A percentile compares a stretch with the other conserved stretches of the same genome.
Conservation (phyloP, 2,329 filamentous ascomycete genomes). For the Fusarium coffeatum region DNA sequence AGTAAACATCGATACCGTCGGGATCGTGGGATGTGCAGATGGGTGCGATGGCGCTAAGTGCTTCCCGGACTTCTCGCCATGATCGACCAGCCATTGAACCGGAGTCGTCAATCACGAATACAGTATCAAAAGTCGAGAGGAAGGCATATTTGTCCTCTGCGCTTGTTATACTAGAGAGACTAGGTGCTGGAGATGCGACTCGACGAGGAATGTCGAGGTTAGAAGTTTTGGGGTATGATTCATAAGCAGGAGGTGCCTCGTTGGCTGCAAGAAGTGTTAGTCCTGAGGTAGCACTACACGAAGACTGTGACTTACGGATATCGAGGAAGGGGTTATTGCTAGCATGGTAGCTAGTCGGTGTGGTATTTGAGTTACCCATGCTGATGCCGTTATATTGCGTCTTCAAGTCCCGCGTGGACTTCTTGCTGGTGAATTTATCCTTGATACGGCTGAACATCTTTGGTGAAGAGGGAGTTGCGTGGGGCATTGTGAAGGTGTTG, state of each 20-base stretch:
- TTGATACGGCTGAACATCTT: slow-evolving; percentile 47
- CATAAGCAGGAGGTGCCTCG: slow-evolving; percentile 54
- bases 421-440: slow-evolving; percentile 50
- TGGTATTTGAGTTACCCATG: slow-evolving; percentile 17
- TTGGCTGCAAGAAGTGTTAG: slow-evolving; percentile 25
- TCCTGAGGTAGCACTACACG: background rate
- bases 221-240: slow-evolving; percentile 9
- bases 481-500: slow-evolving; percentile 13
- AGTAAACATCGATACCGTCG: slow-evolving; percentile 92
- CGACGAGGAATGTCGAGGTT: slow-evolving; percentile 31
- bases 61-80: slow-evolving; percentile 80
- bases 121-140: slow-evolving; percentile 82
- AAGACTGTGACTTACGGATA: slow-evolving; percentile 2
- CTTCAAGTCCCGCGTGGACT: background rate
- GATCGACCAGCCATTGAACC: slow-evolving; percentile 81
- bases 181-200: slow-evolving; percentile 26
- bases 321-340: slow-evolving; percentile 14
- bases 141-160: slow-evolving; percentile 80
- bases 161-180: slow-evolving; percentile 49
- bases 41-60: slow-evolving; percentile 79
- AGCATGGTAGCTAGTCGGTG: background rate
- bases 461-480: slow-evolving; percentile 20
- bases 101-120: slow-evolving; percentile 94
- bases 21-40: slow-evolving; percentile 83
- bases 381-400: background rate